These are phyloP conservation scores for Cladosporium velox DNA, from an alignment of 2,329 filamentous ascomycete species.

Conservation along the genomic window DNA sequence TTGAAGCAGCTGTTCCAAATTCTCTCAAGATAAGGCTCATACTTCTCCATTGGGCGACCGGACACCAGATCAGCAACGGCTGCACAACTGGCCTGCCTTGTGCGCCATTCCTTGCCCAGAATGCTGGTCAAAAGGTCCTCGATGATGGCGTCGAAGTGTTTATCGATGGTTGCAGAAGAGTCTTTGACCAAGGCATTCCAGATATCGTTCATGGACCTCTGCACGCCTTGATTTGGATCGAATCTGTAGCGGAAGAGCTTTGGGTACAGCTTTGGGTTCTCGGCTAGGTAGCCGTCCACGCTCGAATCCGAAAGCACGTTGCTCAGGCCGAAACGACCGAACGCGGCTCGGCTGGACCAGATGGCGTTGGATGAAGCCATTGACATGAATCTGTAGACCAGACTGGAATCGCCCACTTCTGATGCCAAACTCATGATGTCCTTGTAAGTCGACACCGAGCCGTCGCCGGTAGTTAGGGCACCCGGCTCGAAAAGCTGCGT, in stretches of 20 bases:
- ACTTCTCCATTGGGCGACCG: conserved; percentile 66
- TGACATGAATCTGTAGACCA: conserved; percentile 99
- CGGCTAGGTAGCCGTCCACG: conserved; percentile 64
- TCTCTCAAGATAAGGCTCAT: conserved; percentile 79
- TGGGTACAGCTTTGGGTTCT: conserved; percentile 92
- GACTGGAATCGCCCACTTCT: conserved; percentile 89
- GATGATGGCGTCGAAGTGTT: conserved; percentile 86
- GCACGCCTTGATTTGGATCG: conserved; percentile 90
- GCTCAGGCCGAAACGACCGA: conserved; percentile 89
- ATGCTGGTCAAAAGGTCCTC: conserved; percentile 83
- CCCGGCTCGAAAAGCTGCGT: conserved; percentile 94
- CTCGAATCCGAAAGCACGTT: conserved; percentile 86
- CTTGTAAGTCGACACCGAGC: conserved; percentile 92
- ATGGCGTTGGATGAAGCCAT: conserved; percentile 93
- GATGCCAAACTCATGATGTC: conserved; percentile 95
- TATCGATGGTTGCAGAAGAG: conserved; percentile 71
- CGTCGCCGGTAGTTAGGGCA: conserved; percentile 84
- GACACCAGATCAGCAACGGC: conserved; percentile 87
- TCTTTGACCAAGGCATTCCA: conserved; percentile 97
- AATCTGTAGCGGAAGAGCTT: conserved; percentile 95
- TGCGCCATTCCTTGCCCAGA: conserved; percentile 88
- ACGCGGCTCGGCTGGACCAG: conserved; percentile 95
- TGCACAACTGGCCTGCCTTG: conserved; percentile 86
- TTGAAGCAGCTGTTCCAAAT: conserved; percentile 87
- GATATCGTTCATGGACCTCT: conserved; percentile 94